These are phyloP conservation scores for Zasmidium angulare DNA, from an alignment of 2,329 filamentous ascomycete species.

Conservation along the genomic window DNA sequence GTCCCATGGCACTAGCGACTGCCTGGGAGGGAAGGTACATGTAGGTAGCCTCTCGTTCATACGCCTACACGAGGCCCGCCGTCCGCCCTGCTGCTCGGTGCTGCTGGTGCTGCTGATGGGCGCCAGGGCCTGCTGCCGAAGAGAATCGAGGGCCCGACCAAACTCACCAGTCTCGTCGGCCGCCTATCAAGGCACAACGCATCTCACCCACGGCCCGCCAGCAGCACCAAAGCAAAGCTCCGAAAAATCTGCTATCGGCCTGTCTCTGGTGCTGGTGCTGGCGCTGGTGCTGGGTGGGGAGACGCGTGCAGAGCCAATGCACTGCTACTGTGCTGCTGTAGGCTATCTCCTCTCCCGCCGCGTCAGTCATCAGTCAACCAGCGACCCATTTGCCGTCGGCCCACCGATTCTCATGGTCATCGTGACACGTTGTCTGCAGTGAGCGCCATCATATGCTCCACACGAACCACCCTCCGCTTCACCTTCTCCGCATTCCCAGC, in stretches of 20 bases:
- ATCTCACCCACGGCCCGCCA: background rate
- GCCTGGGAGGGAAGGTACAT: no score
- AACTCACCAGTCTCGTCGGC: background rate
- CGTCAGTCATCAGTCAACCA: background rate
- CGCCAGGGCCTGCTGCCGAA: background rate
- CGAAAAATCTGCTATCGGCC: background rate
- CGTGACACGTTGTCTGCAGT: slow-evolving; percentile 5
- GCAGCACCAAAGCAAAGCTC: background rate
- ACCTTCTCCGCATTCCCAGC: background rate
- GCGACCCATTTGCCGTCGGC: background rate
- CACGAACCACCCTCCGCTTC: background rate
- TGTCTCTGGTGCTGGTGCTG: background rate
- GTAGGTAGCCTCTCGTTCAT: no score
- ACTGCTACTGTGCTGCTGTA: background rate
- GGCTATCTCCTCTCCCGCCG: background rate
- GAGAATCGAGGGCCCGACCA: no score
- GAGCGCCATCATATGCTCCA: background rate
- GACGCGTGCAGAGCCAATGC: background rate
- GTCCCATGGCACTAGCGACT: no score
- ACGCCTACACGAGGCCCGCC: background rate
- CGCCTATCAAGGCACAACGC: background rate
- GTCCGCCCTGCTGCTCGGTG: background rate
- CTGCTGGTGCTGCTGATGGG: background rate
- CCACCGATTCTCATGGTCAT: background rate
- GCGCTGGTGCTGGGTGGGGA: no score